These are phyloP conservation scores for Mycena kentingensis DNA, from an alignment of 768 basidiomycete species.

Conservation along the genomic window DNA sequence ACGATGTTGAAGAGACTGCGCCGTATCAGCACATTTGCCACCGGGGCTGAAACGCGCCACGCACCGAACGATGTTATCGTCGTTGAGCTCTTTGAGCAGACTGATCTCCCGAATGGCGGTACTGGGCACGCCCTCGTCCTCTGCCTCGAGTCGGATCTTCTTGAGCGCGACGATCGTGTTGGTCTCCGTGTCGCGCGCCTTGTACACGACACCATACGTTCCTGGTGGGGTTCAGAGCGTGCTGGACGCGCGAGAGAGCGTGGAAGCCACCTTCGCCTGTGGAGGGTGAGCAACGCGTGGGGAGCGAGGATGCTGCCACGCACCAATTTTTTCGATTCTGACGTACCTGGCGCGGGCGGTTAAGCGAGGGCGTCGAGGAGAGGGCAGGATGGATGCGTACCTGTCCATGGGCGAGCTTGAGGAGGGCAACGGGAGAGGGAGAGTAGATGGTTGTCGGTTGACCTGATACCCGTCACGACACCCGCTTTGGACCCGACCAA, in stretches of 20 bases:
- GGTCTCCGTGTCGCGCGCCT: slow-evolving; percentile 80
- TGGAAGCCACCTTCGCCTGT: slow-evolving; percentile 46
- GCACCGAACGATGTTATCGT: slow-evolving; percentile 93
- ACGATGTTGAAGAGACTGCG: slow-evolving; percentile 91
- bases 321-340: slow-evolving; percentile 98
- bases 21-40: background rate
- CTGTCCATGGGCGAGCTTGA: slow-evolving; percentile 47
- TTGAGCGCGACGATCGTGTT: slow-evolving; percentile 93
- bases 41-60: slow-evolving; percentile 18
- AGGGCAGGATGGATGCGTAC: slow-evolving; percentile 39
- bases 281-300: slow-evolving; percentile 15
- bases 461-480: no score
- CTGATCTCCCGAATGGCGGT: slow-evolving; percentile 99
- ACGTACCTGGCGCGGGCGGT: slow-evolving; percentile 65
- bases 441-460: background rate
- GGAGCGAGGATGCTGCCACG: slow-evolving; percentile 40
- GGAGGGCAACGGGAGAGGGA: background rate
- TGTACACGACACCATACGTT: slow-evolving; percentile 98
- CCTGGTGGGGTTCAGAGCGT: slow-evolving; percentile 49
- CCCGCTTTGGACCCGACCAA: no score
- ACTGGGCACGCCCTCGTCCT: slow-evolving; percentile 97
- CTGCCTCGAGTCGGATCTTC: slow-evolving; percentile 97
- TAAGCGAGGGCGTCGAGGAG: background rate
- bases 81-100: slow-evolving; percentile 92
- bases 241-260: slow-evolving; percentile 9